Evolutionary conservation across 2,329 filamentous ascomycete genomes (phyloP).

Genomic region (Alternaria burnsii): DNA sequence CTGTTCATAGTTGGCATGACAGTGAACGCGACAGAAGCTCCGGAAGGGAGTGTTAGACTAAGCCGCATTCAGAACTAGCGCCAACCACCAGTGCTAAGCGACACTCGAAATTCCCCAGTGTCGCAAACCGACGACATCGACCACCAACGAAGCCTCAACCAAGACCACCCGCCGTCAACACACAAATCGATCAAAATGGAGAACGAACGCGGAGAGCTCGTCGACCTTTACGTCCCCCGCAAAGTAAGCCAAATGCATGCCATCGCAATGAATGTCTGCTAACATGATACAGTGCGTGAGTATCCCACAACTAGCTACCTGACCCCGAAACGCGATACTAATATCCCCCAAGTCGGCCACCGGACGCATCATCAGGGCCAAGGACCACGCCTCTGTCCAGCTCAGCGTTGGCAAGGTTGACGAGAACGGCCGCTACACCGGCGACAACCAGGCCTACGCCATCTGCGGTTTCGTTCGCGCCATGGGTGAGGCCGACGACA

Average conservation of each 20-base stretch:
- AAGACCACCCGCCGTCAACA: conserved; percentile 36
- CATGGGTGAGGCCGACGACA: conserved; percentile 97
- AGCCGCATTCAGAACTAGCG: conserved; percentile 4
- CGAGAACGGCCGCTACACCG: conserved; percentile 96
- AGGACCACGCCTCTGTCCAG: conserved; percentile 99
- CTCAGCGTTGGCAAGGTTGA: conserved; percentile 98
- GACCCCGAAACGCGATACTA: conserved; percentile 29
- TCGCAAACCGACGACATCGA: conserved; percentile 28
- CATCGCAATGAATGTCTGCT: background rate
- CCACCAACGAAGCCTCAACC: conserved; percentile 38
- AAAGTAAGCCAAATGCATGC: conserved; percentile 19
- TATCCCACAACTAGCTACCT: conserved; percentile 13
- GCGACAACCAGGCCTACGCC: conserved; percentile 97
- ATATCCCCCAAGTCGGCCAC: conserved; percentile 35
- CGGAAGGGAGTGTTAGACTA: background rate
- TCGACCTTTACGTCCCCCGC: conserved; percentile 70
- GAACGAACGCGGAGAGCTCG: conserved; percentile 99
- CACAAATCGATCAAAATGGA: conserved; percentile 76
- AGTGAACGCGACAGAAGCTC: background rate
- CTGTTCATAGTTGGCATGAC: background rate
- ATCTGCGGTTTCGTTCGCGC: conserved; percentile 97
- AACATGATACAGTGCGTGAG: conserved; percentile 50
- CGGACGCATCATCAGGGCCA: conserved; percentile 99
- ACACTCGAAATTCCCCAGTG: conserved; percentile 26
- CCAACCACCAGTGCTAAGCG: conserved; percentile 15